A percentile compares a stretch with the other conserved stretches of the same genome.
phyloP scores from a whole-genome alignment of 805 yeast genomes.

The Kregervanrija delftensis region DNA sequence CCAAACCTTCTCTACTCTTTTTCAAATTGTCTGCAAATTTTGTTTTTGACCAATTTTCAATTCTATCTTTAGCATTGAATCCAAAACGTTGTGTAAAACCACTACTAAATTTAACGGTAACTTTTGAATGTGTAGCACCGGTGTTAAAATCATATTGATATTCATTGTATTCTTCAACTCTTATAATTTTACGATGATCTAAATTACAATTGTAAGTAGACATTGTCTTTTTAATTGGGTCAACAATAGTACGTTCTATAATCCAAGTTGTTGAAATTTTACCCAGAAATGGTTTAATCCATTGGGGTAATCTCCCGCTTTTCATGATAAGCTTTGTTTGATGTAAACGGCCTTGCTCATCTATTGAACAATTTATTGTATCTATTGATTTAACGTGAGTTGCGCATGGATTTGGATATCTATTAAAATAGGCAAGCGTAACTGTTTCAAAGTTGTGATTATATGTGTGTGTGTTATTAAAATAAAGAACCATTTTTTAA shows the following conservation, averaged over 20 bases:
- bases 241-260: conserved; percentile 68
- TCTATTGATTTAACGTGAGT: conserved; percentile 80
- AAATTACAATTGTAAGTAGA: conserved; percentile 71
- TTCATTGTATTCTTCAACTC: conserved; percentile 69
- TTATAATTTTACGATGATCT: conserved; percentile 73
- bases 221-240: conserved; percentile 50
- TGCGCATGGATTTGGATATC: conserved; percentile 76
- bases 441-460: conserved; percentile 65
- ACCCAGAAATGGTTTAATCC: conserved; percentile 72
- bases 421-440: conserved; percentile 67
- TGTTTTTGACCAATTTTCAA: conserved; percentile 76
- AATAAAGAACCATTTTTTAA: conserved; percentile 54
- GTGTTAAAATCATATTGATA: conserved; percentile 33
- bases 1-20: conserved; percentile 66
- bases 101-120: conserved; percentile 58
- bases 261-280: conserved; percentile 70
- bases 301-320: conserved; percentile 71
- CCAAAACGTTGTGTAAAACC: conserved; percentile 40
- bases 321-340: conserved; percentile 73
- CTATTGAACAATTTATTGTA: conserved; percentile 57
- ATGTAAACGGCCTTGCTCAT: conserved; percentile 54
- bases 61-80: conserved; percentile 56
- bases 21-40: conserved; percentile 62
- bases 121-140: conserved; percentile 38
- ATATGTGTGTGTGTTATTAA: conserved; percentile 48